Evolutionary conservation across 495 filamentous ascomycete species (phyloP), one percentile per base, ranked within the genome.

Genomic region (Penicillium canariense): DNA sequence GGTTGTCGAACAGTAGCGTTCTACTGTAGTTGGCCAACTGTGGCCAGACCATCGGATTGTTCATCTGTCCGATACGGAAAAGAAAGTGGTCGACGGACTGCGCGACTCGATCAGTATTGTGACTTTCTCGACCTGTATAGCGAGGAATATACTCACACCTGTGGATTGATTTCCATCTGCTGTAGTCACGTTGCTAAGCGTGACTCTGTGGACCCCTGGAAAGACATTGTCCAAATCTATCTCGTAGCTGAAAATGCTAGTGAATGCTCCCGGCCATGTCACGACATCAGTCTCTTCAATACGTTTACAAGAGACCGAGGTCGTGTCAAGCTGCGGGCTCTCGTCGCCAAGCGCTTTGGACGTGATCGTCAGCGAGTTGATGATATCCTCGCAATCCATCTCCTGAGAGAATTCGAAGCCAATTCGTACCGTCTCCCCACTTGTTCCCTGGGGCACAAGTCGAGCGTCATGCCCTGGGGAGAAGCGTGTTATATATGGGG

Each of bases 401-500:
- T 73, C 63, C 22, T 68, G 62, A 12, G 81, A 84, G 62, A 81
- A 87, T 32, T 78, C 69, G 32, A 87, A 49, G 48, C 73, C 64
- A 39, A 83, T 62, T 1, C 67, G 48, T 4, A 83, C 48, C 0
- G 62, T 70, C 42, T 82, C 34, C 7, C 49, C 55, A 31, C 30
- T 50, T 27, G 20, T 56, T 12, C 62, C 63, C 5, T 68, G 70
- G 2, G 81, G 78, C 7, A 74, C 55, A 7, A 84, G 47, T 17
- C 81, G 76, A 0, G 46, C 31, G 48, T 86, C 83, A 58, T 86
- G 83, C 9, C 82, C 79, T 1, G 83, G 84, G 3, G 60, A 26
- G 58, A 85, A 81, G 39, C 69, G 69, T n/a, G 83, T 85, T 54
- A 86, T 76, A 56, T 78, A 77, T 7, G 83, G 81, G 2, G 71